A percentile compares a stretch with the other conserved stretches of the same genome.
Evolutionary conservation across 2,329 filamentous ascomycete genomes (phyloP).

Genomic region (Aspergillus unguis): DNA sequence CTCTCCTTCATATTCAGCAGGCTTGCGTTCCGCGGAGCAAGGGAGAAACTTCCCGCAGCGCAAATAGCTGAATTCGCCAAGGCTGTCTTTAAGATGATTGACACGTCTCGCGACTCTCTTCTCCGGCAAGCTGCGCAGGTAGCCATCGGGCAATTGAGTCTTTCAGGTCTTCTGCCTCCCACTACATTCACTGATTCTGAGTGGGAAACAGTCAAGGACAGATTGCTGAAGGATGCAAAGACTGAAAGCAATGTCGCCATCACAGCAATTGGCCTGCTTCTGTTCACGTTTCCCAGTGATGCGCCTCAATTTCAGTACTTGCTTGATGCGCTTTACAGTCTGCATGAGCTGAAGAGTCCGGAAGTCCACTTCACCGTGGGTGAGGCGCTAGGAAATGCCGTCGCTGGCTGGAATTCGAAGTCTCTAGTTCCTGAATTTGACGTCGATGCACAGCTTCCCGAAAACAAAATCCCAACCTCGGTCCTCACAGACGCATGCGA

Average conservation of each 20-base stretch:
- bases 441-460: slow-evolving; percentile 56
- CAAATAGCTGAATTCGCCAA: slow-evolving; percentile 44
- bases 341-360: slow-evolving; percentile 80
- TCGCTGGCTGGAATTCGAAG: slow-evolving; percentile 79
- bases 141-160: slow-evolving; percentile 60
- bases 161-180: slow-evolving; percentile 53
- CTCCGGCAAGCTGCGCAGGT: slow-evolving; percentile 57
- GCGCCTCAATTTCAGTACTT: slow-evolving; percentile 47
- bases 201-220: slow-evolving; percentile 54
- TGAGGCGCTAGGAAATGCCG: slow-evolving; percentile 75
- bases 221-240: slow-evolving; percentile 67
- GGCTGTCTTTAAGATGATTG: slow-evolving; percentile 51
- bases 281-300: slow-evolving; percentile 49
- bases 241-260: slow-evolving; percentile 80
- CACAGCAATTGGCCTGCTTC: slow-evolving; percentile 71
- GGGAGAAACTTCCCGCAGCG: slow-evolving; percentile 31
- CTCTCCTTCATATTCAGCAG: slow-evolving; percentile 59
- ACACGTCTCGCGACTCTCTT: slow-evolving; percentile 52
- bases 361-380: slow-evolving; percentile 90
- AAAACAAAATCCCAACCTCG: slow-evolving; percentile 34
- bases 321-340: slow-evolving; percentile 64
- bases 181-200: slow-evolving; percentile 26
- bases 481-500: slow-evolving; percentile 60
- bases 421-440: slow-evolving; percentile 73
- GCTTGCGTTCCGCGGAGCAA: slow-evolving; percentile 48